Evolutionary conservation across 1,139 yeast genomes (phyloP), one percentile per base, ranked within the genome.

Genomic region (Geotrichum histeridarum): DNA sequence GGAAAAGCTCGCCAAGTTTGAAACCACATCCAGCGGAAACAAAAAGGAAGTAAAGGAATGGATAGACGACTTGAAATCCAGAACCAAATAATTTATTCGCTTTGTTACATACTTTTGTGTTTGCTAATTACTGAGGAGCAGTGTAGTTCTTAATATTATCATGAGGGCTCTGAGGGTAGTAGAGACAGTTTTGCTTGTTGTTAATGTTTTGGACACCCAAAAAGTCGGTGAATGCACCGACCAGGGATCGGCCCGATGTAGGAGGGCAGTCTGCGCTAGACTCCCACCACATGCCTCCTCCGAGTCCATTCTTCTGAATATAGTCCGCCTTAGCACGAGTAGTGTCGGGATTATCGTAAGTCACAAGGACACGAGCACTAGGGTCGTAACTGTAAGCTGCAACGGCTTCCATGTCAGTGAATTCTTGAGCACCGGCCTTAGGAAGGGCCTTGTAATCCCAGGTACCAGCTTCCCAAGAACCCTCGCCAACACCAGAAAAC

Each of bases 231-330:
- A 66, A 66, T 0, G 67, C 55, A 7, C 60, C 59, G 11, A 70
- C 61, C 27, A 69, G 54, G 2, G 70, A 67, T 31, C 63, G 54
- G 8, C 59, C 58, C 38, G 65, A 57, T 8, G 46, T 48, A 6
- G 57, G 58, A 0, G 72, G 62, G 22, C 54, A 57, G 64, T 89
- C 96, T 0, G 95, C 96, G 54, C 84, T 77, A 0, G 95, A 84
- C 64, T 90, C 96, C 98, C 98, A 93, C 84, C 89, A 90, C 82
- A 93, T 83, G 0, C 88, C 96, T 0, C 98, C 98, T 0, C 84
- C 95, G 8, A 89, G 72, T 0, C 72, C 64, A 6, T 73, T 71
- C 47, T 70, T 64, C 31, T 60, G 62, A 8, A 84, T 80, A 62
- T 80, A 90, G 33, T 72, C 64, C 0, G 90, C 91, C 66, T 93